These are phyloP conservation scores for Tolypocladium guangdongense DNA, from an alignment of 2,329 filamentous ascomycete species.

Conservation along the genomic window DNA sequence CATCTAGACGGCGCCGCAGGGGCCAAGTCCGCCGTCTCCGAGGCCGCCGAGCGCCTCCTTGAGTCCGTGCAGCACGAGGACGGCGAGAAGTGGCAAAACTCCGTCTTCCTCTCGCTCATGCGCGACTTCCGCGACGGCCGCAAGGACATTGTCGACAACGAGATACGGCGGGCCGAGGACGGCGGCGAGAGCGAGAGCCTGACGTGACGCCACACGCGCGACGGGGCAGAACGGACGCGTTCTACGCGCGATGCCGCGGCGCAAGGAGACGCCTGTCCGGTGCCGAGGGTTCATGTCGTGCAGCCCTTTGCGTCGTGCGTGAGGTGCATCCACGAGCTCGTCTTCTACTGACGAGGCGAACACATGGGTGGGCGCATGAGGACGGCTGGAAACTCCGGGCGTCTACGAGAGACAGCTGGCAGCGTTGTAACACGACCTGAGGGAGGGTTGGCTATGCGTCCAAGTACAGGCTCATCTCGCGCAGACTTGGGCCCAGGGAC, in stretches of 20 bases:
- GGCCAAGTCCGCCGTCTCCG: slow-evolving; percentile 26
- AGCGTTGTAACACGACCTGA: neutral
- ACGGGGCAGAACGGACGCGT: neutral
- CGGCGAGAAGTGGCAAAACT: slow-evolving; percentile 36
- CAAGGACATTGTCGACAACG: slow-evolving; percentile 31
- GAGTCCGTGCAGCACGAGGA: slow-evolving; percentile 32
- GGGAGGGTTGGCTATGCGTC: neutral
- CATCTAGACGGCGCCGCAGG: slow-evolving; percentile 9
- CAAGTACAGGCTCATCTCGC: too few species aligned
- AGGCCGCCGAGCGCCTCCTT: slow-evolving; percentile 30
- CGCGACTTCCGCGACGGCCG: slow-evolving; percentile 32
- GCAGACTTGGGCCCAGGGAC: neutral
- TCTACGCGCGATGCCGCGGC: neutral
- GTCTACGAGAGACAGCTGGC: neutral
- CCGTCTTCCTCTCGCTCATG: slow-evolving; percentile 32
- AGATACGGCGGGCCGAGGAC: slow-evolving; percentile 22
- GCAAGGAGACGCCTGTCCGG: neutral
- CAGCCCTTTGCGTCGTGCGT: slow-evolving; percentile 10
- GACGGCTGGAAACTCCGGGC: neutral
- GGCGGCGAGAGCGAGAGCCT: slow-evolving; percentile 3
- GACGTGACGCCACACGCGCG: slow-evolving; percentile 4
- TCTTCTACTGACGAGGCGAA: slow-evolving; percentile 8
- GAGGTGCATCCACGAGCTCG: slow-evolving; percentile 12
- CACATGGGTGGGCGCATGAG: neutral
- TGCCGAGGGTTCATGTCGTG: neutral